Base-by-base conservation (phyloP, 108 stramenopile species). In the Stephanodiscus minutulus region DNA sequence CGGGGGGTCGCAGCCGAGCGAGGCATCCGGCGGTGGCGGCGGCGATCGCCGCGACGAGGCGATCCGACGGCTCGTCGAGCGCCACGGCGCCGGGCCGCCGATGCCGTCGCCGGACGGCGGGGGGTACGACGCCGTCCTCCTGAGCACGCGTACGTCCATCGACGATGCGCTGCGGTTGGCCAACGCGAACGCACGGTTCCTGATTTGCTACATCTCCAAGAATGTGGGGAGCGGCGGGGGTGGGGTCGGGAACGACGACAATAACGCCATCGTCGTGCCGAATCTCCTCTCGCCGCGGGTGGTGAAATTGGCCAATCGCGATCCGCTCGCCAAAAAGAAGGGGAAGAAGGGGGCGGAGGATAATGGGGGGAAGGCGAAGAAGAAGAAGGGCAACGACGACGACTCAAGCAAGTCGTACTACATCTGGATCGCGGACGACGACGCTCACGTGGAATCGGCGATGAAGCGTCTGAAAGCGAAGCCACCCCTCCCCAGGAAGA, bases 141-240 rank as follows among this genome's bases (percentile, higher is more conserved):
- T 52, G 25, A 64, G 58, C 36, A 41, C 72, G 0, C 18, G 39
- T 10, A 80, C 72, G 36, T 64, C 87, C 7, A 58, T 93, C n/a
- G 24, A 70, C 3, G 83, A 83, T 39, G 90, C 90, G 20, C 61
- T 91, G 29, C 70, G 73, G 66, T 56, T 63, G 31, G 84, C 88
- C 9, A 73, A 89, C 31, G 52, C 82, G 8, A 64, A 90, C 62
- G 90, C 88, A 5, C 64, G 92, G 39, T 75, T 94, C 55, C 64
- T 94, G 39, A 66, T 94, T 3, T 88, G 88, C 11, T 90, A 86
- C 69, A 87, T 91, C 24, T 73, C 82, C 41, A 81, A 80, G 59
- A 81, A 77, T 9, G 13, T 44, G 12, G 43, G 43, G 0, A 15
- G 13, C 1, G 58, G 54, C 22, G 37, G 37, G 27, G 35, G 21